phyloP scores from a whole-genome alignment of 345 rosid species.

The Sisymbrium irio region DNA sequence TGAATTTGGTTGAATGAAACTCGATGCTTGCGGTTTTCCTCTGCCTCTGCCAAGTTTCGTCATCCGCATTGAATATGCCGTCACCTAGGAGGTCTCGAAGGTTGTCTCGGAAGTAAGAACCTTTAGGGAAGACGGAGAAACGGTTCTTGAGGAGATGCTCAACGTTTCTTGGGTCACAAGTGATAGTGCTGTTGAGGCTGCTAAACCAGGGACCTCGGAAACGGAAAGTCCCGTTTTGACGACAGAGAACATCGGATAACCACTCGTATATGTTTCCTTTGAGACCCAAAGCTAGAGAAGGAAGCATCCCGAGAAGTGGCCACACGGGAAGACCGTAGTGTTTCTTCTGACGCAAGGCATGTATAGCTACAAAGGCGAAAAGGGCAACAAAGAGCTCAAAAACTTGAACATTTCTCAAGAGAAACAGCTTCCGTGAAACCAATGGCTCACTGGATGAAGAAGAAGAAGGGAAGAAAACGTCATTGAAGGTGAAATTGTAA shows the following conservation, averaged over 20 bases:
- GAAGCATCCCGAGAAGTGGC: constrained; percentile 96
- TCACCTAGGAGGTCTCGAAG: constrained; percentile 79
- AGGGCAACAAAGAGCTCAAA: constrained; percentile 66
- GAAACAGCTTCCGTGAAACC: constrained; percentile 45
- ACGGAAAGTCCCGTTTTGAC: constrained; percentile 66
- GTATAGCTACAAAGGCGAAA: constrained; percentile 43
- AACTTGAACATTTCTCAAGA: constrained; percentile 54
- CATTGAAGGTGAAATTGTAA: constrained; percentile 52
- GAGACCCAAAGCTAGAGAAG: constrained; percentile 53
- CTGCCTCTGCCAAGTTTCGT: constrained; percentile 77
- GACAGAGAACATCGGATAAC: constrained; percentile 56
- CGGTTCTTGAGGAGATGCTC: constrained; percentile 87
- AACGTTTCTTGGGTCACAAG: constrained; percentile 80
- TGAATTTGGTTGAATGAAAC: constrained; percentile 85
- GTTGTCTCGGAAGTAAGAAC: constrained; percentile 62
- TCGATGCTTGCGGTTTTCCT: constrained; percentile 89
- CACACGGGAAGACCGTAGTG: constrained; percentile 68
- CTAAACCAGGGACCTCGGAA: constrained; percentile 86
- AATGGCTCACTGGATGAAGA: constrained; percentile 49
- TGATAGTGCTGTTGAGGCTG: constrained; percentile 67
- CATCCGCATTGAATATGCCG: constrained; percentile 89
- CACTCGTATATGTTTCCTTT: constrained; percentile 63
- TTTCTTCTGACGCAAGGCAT: constrained; percentile 64
- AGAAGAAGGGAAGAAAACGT: constrained; percentile 49
- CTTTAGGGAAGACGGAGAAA: constrained; percentile 86